Evolutionary conservation across 192 early-diverging fungal genomes (phyloP).

Genomic region (Backusella luteola): DNA sequence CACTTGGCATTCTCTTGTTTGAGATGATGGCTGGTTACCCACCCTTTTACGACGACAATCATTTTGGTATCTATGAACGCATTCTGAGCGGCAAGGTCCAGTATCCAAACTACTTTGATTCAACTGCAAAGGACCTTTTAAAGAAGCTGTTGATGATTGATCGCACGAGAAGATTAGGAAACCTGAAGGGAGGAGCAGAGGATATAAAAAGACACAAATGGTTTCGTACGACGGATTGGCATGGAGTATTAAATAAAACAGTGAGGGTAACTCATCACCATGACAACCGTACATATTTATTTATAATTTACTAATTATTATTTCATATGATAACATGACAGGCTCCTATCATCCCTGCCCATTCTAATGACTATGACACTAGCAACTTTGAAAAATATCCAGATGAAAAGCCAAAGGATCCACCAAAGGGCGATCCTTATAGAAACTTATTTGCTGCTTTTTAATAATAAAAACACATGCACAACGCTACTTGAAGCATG

Average conservation of each 20-base stretch:
- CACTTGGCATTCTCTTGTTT: constrained; percentile 83
- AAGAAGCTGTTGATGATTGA: constrained; percentile 73
- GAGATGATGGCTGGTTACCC: constrained; percentile 86
- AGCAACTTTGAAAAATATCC: constrained; percentile 41
- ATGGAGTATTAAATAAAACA: constrained; percentile 42
- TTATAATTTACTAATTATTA: background rate
- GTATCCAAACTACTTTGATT: constrained; percentile 68
- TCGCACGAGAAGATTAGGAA: constrained; percentile 76
- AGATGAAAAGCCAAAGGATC: constrained; percentile 46
- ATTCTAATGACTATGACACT: constrained; percentile 31
- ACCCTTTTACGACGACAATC: constrained; percentile 80
- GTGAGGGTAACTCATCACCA: constrained; percentile 17
- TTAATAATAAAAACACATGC: constrained; percentile 39
- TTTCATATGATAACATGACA: constrained; percentile 11
- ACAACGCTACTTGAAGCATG: background rate
- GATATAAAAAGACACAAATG: constrained; percentile 84
- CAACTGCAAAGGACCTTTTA: constrained; percentile 69
- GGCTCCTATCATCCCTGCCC: constrained; percentile 26
- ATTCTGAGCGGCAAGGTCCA: constrained; percentile 68
- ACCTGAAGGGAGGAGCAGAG: constrained; percentile 71
- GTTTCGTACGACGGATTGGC: constrained; percentile 80
- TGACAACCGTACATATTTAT: background rate
- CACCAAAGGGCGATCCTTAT: constrained; percentile 69
- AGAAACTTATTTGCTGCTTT: constrained; percentile 75
- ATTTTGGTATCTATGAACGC: constrained; percentile 85